Base-by-base conservation (phyloP, 2,329 filamentous ascomycete genomes). In the Claviceps arundinis region DNA sequence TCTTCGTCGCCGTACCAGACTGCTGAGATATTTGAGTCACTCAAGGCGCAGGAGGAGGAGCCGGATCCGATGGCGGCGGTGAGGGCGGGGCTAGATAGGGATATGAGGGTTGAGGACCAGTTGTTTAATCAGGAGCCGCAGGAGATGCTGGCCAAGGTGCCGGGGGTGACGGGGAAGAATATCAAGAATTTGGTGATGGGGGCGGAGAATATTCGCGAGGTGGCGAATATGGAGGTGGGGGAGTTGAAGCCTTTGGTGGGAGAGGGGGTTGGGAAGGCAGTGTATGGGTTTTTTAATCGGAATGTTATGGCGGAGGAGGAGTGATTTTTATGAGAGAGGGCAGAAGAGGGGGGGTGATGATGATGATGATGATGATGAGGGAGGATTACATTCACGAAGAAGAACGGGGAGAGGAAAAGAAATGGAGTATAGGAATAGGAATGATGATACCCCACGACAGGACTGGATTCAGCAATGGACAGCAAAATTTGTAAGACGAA, bases 1-100 rank as follows among this genome's bases (percentile, higher is more conserved):
- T 93, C 87, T 8, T 87, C 81, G 8, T 89, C 85, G 11, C 91
- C 93, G 0, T 95, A 95, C 64, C 90, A 98, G 67, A 97, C 93
- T 0, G 93, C 93, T 1, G 90, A 97, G 71, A 97, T 98, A 56
- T 97, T 98, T 65, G 85, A 90, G 61, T 84, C 89, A 58, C 78
- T 98, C 51, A 98, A 98, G 72, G 85, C 89, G 58, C 85, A 89
- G 61, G 85, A 91, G 60, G 76, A 84, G 3, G 93, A 98, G 68
- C 93, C 93, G 0, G 90, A 98, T 65, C 93, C 93, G 1, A 77
- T 95, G 38, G 82, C 81, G 3, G 93, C 93, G 0, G 89, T 95
- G 7, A 81, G 85, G 54, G 80, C 90, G 2, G 93, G 93, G 0
- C 72, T 98, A 73, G 58, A 70, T 53, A 65, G 64, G 56, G 68